These are phyloP conservation scores for Infundibulicybe gibba DNA, from an alignment of 768 basidiomycete genomes.

Conservation along the genomic window DNA sequence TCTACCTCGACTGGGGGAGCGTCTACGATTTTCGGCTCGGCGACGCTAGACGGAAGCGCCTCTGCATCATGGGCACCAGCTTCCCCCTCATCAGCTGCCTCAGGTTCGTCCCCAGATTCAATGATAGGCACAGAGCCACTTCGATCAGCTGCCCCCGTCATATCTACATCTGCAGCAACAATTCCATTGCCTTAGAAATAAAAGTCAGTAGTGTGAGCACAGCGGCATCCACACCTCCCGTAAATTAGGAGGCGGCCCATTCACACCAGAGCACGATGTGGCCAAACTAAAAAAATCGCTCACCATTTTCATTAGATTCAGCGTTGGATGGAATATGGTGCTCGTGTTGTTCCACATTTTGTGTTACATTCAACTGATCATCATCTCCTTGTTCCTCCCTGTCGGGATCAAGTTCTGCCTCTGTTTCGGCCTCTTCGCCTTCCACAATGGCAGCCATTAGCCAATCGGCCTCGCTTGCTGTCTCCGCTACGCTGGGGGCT, in stretches of 20 bases:
- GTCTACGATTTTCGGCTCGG: conserved; percentile 3
- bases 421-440: conserved; percentile 55
- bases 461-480: conserved; percentile 81
- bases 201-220: conserved; percentile 61
- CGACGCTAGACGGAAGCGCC: conserved; percentile 4
- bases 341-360: conserved; percentile 32
- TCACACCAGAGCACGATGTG: conserved; percentile 40
- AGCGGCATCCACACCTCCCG: conserved; percentile 37
- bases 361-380: conserved; percentile 40
- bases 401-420: conserved; percentile 32
- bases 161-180: conserved; percentile 34
- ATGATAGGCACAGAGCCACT: conserved; percentile 15
- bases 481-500: conserved; percentile 67
- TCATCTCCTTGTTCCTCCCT: conserved; percentile 40
- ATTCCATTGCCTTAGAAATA: conserved; percentile 44
- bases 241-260: conserved; percentile 33
- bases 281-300: conserved; percentile 37
- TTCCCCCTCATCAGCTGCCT: neutral
- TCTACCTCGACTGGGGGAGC: neutral
- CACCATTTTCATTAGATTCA: conserved; percentile 43
- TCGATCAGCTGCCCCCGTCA: conserved; percentile 32
- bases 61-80: conserved; percentile 7
- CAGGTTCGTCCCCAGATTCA: conserved; percentile 5
- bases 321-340: conserved; percentile 18
- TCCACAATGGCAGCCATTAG: conserved; percentile 85